Evolutionary conservation across 176 grass and related monocot species (phyloP).

Genomic region (Paspalum notatum): DNA sequence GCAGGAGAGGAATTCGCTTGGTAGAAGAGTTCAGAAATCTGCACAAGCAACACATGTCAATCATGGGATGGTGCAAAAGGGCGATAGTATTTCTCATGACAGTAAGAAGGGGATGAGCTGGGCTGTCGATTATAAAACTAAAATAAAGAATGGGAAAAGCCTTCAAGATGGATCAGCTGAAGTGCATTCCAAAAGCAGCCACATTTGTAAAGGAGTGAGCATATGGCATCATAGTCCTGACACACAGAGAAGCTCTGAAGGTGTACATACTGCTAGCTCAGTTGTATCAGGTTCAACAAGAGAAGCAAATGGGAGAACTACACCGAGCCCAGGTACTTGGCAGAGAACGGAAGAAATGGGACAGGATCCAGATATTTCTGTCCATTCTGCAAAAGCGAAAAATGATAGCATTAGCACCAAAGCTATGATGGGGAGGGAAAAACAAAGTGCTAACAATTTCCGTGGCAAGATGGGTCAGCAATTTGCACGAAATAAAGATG

Average conservation of each 20-base stretch:
- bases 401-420: conserved; percentile 22
- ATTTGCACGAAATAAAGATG: conserved; percentile 25
- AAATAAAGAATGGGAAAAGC: conserved; percentile 37
- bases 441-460: conserved; percentile 9
- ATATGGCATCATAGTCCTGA: neutral
- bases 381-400: conserved; percentile 33
- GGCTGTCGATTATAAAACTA: conserved; percentile 28
- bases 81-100: neutral
- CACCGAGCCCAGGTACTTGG: conserved; percentile 28
- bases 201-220: conserved; percentile 2
- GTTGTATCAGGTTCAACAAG: conserved; percentile 18
- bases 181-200: conserved; percentile 15
- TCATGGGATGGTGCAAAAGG: conserved; percentile 25
- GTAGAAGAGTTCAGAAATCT: conserved; percentile 30
- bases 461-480: conserved; percentile 14
- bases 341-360: conserved; percentile 34
- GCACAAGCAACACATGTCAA: neutral
- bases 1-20: conserved; percentile 39
- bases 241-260: conserved; percentile 34
- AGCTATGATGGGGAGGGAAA: conserved; percentile 31
- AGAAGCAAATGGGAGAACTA: conserved; percentile 12
- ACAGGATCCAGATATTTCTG: conserved; percentile 25
- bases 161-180: conserved; percentile 22
- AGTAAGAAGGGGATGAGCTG: conserved; percentile 24
- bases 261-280: neutral